Percentiles rank a stretch among this genome's conserved stretches.
Conservation (phyloP, 305 asterid species). For the Fraxinus paxiana region DNA sequence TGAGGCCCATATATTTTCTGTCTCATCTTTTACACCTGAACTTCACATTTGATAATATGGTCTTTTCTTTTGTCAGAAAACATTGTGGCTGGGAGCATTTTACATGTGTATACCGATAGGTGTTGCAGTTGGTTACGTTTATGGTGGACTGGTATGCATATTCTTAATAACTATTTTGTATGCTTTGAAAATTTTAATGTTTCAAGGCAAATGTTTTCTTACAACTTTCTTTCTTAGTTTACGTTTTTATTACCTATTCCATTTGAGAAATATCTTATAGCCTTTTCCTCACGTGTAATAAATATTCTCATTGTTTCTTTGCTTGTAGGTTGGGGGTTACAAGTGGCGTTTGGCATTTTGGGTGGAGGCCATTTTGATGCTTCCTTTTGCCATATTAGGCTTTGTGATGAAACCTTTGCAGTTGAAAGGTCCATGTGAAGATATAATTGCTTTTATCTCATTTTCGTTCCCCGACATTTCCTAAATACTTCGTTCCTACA, state of each 20-base stretch:
- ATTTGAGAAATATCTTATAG: background rate
- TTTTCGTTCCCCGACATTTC: constrained; percentile 19
- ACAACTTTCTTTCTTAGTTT: background rate
- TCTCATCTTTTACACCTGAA: constrained; percentile 10
- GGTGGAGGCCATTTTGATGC: constrained; percentile 86
- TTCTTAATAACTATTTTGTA: constrained; percentile 7
- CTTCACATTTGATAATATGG: constrained; percentile 10
- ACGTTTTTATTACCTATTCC: background rate
- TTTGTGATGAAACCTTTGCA: constrained; percentile 85
- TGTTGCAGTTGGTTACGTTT: constrained; percentile 83
- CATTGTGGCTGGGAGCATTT: constrained; percentile 86
- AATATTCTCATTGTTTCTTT: constrained; percentile 6
- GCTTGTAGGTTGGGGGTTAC: constrained; percentile 54
- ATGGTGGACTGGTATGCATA: constrained; percentile 82
- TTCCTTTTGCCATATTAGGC: constrained; percentile 87
- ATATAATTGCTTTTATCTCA: constrained; percentile 12
- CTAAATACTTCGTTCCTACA: constrained; percentile 36
- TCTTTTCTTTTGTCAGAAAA: constrained; percentile 48
- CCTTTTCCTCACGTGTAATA: constrained; percentile 11
- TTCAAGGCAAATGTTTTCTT: background rate
- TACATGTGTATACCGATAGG: constrained; percentile 96
- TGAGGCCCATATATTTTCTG: constrained; percentile 2
- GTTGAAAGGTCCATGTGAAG: constrained; percentile 63
- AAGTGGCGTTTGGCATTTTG: constrained; percentile 91
- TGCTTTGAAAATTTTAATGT: background rate